Evolutionary conservation across 2,329 filamentous ascomycete genomes (phyloP), one percentile per base, ranked within the genome.

Genomic region (Lachnellula arida): DNA sequence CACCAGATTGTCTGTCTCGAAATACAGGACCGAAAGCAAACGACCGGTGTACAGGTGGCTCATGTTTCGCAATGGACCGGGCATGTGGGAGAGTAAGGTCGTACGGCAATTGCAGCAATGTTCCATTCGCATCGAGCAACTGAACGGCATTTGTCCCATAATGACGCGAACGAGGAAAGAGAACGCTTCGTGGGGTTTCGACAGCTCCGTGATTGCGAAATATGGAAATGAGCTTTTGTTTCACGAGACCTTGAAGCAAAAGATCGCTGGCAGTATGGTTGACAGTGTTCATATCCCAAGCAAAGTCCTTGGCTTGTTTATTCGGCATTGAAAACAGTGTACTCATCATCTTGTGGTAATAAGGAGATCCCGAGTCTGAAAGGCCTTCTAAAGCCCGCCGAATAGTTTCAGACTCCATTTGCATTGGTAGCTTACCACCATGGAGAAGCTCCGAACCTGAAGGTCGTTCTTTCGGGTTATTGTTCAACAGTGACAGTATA

Each of bases 331-430:
- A 82, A 68, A 97, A 97, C 22, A 97, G 76, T 0, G 88, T 87
- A n/a, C 85, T 86, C 67, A 97, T 82, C 75, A 96, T 91, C 70
- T 95, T 93, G 58, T 89, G 82, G 69, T 96, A 95, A 68, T 96
- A 93, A 0, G 90, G 89, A 4, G 92, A 96, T 59, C 81, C 86
- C 0, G 89, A 86, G 67, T 96, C 89, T 0, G 88, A 87, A 23
- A 97, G 73, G 23, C 89, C 88, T 55, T 88, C 87, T 49, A 97
- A 80, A 3, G 90, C 89, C 60, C 91, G 85, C 58, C 89, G 84
- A 58, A 96, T 91, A 1, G 89, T 91, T 71, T 97, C 93, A 66
- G 93, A 92, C 71, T 97, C 92, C 73, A 96, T 90, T 68, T 94
- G 90, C 7, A 96, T 81, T 0, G 94, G 94, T 5, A 99, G 79